Evolutionary conservation across 345 rosid genomes (phyloP).

Genomic region (Pugionium cornutum): DNA sequence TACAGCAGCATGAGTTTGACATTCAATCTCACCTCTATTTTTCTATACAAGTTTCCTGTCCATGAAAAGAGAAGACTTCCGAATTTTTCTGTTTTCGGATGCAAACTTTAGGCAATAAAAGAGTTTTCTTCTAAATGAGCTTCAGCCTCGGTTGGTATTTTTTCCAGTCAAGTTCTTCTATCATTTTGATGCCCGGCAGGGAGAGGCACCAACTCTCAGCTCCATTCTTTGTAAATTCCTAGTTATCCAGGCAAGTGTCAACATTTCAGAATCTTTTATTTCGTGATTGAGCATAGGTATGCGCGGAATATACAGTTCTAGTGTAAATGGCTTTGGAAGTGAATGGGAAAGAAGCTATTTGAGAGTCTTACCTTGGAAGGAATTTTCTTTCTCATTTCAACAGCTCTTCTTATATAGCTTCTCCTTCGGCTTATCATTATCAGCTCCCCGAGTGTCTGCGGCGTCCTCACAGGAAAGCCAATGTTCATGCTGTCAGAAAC

Average conservation of each 20-base stretch:
- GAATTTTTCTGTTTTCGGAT: constrained; percentile 1
- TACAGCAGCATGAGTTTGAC: constrained; percentile 19
- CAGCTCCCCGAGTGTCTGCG: constrained; percentile 76
- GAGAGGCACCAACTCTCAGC: constrained; percentile 58
- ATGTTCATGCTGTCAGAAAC: constrained; percentile 29
- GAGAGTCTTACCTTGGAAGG: constrained; percentile 56
- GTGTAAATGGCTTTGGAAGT: constrained; percentile 8
- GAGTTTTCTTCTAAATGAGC: constrained; percentile 38
- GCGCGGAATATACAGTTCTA: not conserved
- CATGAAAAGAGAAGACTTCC: not conserved
- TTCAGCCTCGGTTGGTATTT: constrained; percentile 53
- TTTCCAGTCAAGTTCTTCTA: constrained; percentile 58
- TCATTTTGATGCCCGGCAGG: constrained; percentile 52
- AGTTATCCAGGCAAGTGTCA: constrained; percentile 47
- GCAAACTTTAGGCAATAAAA: constrained; percentile 10
- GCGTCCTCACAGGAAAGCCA: constrained; percentile 43
- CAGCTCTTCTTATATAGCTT: constrained; percentile 69
- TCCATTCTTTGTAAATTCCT: constrained; percentile 49
- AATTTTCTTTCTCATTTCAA: constrained; percentile 51
- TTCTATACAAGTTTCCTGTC: not conserved
- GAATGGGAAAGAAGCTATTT: constrained; percentile 17
- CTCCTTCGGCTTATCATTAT: constrained; percentile 81
- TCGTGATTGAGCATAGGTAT: not conserved
- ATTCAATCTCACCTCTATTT: constrained; percentile 7
- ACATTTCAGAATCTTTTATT: not conserved